Percentiles rank a stretch among this genome's conserved stretches.
phyloP scores from a whole-genome alignment of 768 basidiomycete species.

The Tylopilus felleus region DNA sequence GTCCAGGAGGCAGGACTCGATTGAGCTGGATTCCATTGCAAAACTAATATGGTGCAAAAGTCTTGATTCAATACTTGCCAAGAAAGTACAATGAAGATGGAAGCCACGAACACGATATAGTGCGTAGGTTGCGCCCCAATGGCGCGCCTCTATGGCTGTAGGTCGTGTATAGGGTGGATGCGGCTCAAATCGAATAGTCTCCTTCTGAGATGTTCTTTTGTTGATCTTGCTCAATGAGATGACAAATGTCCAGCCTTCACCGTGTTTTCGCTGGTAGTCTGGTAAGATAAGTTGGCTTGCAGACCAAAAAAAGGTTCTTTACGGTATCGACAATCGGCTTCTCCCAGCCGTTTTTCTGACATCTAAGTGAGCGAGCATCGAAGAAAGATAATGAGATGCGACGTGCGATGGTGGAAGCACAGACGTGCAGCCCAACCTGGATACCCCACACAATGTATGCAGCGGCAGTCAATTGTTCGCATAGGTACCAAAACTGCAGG shows the following conservation, averaged over 20 bases:
- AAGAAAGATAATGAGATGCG: not conserved
- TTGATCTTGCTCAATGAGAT: slow-evolving; percentile 66
- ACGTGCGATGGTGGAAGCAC: not conserved
- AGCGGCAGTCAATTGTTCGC: not conserved
- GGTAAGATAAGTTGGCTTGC: slow-evolving; percentile 4
- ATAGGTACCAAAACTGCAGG: not conserved
- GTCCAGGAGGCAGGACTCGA: slow-evolving; percentile 74
- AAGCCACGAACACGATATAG: slow-evolving; percentile 72
- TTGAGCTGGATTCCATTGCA: slow-evolving; percentile 74
- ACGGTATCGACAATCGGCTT: slow-evolving; percentile 79
- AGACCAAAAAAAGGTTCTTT: slow-evolving; percentile 10
- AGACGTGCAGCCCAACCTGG: not conserved
- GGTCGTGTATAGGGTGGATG: slow-evolving; percentile 65
- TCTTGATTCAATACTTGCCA: slow-evolving; percentile 6
- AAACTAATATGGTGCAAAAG: slow-evolving; percentile 45
- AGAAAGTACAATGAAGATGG: not conserved
- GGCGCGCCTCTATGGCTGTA: slow-evolving; percentile 78
- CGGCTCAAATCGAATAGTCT: slow-evolving; percentile 69
- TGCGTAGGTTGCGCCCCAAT: slow-evolving; percentile 88
- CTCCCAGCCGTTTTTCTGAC: slow-evolving; percentile 89
- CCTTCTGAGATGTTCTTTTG: slow-evolving; percentile 66
- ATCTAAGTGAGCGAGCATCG: slow-evolving; percentile 41
- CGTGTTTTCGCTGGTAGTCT: slow-evolving; percentile 42
- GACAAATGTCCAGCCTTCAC: slow-evolving; percentile 57
- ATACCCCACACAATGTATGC: not conserved